These are phyloP conservation scores for Hericium alpestre DNA, from an alignment of 768 basidiomycete species.

Conservation along the genomic window DNA sequence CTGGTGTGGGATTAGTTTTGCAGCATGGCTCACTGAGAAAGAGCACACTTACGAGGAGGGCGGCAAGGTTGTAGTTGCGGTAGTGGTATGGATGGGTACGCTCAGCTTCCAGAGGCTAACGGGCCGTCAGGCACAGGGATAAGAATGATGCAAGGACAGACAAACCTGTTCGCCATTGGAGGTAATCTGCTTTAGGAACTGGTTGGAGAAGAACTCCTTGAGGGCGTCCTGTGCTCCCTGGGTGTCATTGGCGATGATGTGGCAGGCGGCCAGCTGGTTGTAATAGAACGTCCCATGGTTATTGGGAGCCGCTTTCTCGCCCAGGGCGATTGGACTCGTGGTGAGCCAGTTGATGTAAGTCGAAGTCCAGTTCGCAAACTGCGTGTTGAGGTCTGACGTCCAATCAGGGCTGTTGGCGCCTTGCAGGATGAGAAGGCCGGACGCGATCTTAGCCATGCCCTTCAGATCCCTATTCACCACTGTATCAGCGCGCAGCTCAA, in stretches of 20 bases:
- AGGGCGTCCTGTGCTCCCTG: conserved; percentile 16
- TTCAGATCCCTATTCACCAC: conserved; percentile 14
- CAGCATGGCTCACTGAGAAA: too few species aligned
- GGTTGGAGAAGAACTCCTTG: conserved; percentile 18
- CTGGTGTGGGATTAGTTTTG: not conserved
- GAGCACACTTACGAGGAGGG: conserved; percentile 18
- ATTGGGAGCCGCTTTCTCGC: conserved; percentile 16
- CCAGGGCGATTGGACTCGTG: conserved; percentile 13
- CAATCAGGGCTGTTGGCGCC: conserved; percentile 15
- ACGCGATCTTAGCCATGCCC: conserved; percentile 21
- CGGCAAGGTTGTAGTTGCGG: conserved; percentile 23
- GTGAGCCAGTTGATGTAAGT: conserved; percentile 22
- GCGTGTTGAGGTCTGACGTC: conserved; percentile 17
- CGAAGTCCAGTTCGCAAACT: conserved; percentile 18
- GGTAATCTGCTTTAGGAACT: conserved; percentile 18
- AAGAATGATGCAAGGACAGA: not conserved
- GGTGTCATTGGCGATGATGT: conserved; percentile 21
- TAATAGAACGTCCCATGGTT: conserved; percentile 26
- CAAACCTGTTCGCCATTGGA: conserved; percentile 20
- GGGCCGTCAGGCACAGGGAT: not conserved
- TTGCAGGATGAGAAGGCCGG: conserved; percentile 20
- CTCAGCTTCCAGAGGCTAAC: conserved; percentile 20
- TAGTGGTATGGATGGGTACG: conserved; percentile 25
- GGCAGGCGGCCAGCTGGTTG: conserved; percentile 20
- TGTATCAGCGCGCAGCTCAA: not conserved